These are phyloP conservation scores for Patellaria atrata DNA, from an alignment of 495 filamentous ascomycete genomes.

Conservation along the genomic window DNA sequence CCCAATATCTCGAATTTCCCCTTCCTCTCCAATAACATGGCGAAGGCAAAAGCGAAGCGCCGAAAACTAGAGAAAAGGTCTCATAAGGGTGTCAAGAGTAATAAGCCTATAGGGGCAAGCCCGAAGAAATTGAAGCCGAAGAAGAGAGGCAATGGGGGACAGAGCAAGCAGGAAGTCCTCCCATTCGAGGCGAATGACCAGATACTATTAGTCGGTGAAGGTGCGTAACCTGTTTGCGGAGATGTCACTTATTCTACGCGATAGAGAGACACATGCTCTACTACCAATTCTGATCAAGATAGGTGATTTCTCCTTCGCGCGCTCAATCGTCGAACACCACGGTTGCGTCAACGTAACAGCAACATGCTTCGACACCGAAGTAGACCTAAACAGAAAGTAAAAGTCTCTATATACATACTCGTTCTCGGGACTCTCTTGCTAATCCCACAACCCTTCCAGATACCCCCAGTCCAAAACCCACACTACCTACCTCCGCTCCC, in stretches of 20 bases:
- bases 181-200: slow-evolving; percentile 58
- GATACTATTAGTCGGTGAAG: slow-evolving; percentile 82
- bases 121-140: slow-evolving; percentile 15
- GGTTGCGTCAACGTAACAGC: slow-evolving; percentile 49
- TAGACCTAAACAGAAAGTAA: slow-evolving; percentile 11
- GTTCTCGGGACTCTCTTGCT: too few species aligned
- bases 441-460: too few species aligned
- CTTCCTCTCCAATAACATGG: too few species aligned
- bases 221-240: slow-evolving; percentile 27
- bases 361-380: slow-evolving; percentile 42
- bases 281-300: slow-evolving; percentile 1
- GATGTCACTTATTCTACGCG: too few species aligned
- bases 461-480: slow-evolving; percentile 56
- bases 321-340: slow-evolving; percentile 57
- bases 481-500: slow-evolving; percentile 35
- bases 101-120: too few species aligned
- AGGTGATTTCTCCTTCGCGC: slow-evolving; percentile 81
- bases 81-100: too few species aligned
- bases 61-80: too few species aligned
- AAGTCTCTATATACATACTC: too few species aligned
- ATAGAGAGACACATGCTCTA: slow-evolving; percentile 5
- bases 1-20: too few species aligned
- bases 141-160: slow-evolving; percentile 18
- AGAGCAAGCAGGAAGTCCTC: slow-evolving; percentile 28
- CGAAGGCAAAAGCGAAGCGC: too few species aligned